Evolutionary conservation across 2,329 filamentous ascomycete genomes (phyloP), one percentile per base, ranked within the genome.

Genomic region (Graphilbum fragrans): DNA sequence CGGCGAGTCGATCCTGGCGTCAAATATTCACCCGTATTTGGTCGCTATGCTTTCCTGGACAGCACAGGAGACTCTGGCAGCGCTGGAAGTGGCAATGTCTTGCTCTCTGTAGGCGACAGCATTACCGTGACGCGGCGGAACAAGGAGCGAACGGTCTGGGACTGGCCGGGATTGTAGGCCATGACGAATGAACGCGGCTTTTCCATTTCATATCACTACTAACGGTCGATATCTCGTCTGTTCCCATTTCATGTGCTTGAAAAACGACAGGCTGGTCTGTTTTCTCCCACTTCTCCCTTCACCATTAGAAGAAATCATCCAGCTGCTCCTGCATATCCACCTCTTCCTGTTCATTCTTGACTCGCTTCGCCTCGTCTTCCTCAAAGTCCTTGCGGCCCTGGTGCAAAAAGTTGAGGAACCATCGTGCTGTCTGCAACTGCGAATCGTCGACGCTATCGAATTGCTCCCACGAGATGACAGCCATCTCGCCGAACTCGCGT

Each of bases 1-100:
- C 68, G 83, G 18, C 69, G 82, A 42, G 80, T 87, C 7, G 82
- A 88, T 53, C 48, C 55, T n/a, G 82, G 82, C 0, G 64, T 64
- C 27, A 82, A 75, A 54, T 85, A 74, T 55, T 73, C 70, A 45
- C 81, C 82, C 12, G 67, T 84, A 9, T 87, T 87, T 65, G 82
- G 82, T 10, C 67, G 81, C 35, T 86, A 86, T 59, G 79, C 70
- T 0, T 86, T 85, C 54, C 57, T 82, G 29, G 31, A 45, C 9
- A 31, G 29, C 8, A 31, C 29, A 14, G 6, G 5, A 14, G 25
- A 7, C 8, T 27, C 25, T 27, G 25, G 12, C 7, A 27, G 12
- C 8, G 25, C 7, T 7, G 36, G 48, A 11, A 48, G 47, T 8
- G 49, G 52, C 18, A 48, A 57, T 16, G 52, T 57, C n/a, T 50